Conservation (phyloP, 441 rosid species). For the Metrosideros polymorpha region DNA sequence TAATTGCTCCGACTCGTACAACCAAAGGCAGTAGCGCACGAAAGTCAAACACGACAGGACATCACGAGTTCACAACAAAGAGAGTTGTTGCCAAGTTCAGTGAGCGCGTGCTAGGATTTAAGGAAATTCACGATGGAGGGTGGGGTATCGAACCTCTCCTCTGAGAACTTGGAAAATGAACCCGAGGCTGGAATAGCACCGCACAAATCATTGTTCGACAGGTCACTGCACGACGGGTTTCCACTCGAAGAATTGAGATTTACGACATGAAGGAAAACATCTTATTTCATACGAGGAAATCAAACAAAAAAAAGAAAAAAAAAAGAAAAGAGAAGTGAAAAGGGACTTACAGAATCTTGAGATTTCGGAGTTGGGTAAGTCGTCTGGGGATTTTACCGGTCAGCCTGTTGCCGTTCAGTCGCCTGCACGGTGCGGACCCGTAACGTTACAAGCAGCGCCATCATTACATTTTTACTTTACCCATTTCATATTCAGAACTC, state of each 20-base stretch:
- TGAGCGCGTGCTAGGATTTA: neutral
- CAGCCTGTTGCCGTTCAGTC: neutral
- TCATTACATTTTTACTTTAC: neutral
- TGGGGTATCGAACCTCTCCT: slow-evolving; percentile 36
- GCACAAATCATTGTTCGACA: neutral
- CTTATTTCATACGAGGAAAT: neutral
- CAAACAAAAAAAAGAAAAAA: neutral
- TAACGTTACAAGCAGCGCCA: neutral
- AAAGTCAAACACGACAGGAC: neutral
- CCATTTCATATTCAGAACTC: neutral
- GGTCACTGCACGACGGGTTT: neutral
- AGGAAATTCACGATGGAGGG: neutral
- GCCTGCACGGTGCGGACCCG: neutral
- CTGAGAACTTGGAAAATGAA: slow-evolving; percentile 21
- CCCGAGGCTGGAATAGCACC: neutral
- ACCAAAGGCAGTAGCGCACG: neutral
- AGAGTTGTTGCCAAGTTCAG: neutral
- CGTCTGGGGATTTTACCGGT: neutral
- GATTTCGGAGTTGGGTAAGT: neutral
- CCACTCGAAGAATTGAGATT: neutral
- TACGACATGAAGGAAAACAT: neutral
- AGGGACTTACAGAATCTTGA: neutral
- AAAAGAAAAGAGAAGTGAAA: neutral
- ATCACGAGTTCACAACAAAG: neutral
- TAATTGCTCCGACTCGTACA: neutral